Evolutionary conservation across 176 grass and related monocot genomes (phyloP).

Genomic region (Secale cereale): DNA sequence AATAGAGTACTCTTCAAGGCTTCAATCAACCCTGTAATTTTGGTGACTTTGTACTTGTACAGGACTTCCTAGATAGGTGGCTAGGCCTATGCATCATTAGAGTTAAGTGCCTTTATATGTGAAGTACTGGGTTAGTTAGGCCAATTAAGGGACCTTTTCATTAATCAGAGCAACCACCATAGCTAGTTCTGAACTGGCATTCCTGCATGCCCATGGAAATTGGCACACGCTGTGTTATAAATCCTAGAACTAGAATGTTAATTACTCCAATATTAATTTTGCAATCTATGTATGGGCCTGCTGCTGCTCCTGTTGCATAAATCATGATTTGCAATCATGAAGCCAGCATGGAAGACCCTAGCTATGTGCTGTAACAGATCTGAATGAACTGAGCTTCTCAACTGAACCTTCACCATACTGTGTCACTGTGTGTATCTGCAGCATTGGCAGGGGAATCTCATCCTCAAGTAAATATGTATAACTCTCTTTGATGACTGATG

Average conservation of each 20-base stretch:
- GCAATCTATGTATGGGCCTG: neutral
- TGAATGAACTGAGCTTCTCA: slow-evolving; percentile 1
- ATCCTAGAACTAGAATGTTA: slow-evolving; percentile 5
- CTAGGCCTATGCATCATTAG: neutral
- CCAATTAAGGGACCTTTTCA: slow-evolving; percentile 12
- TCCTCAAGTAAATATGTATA: neutral
- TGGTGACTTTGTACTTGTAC: slow-evolving; percentile 3
- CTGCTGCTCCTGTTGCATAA: slow-evolving; percentile 9
- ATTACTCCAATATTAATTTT: slow-evolving; percentile 12
- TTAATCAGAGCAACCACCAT: neutral
- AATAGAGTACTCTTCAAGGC: slow-evolving; percentile 12
- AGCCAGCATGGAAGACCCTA: neutral
- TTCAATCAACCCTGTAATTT: slow-evolving; percentile 11
- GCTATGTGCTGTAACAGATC: slow-evolving; percentile 18
- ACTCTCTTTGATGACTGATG: neutral
- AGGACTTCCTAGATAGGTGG: neutral
- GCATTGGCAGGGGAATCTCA: slow-evolving; percentile 19
- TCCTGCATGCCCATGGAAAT: slow-evolving; percentile 12
- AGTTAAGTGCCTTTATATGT: slow-evolving; percentile 23
- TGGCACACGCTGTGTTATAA: neutral
- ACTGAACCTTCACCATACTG: slow-evolving; percentile 15
- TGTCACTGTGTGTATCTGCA: slow-evolving; percentile 8
- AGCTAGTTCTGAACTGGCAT: slow-evolving; percentile 12
- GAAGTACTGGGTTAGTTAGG: slow-evolving; percentile 30
- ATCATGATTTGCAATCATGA: slow-evolving; percentile 41